A percentile compares a stretch with the other conserved stretches of the same genome.
Evolutionary conservation across 2,329 filamentous ascomycete genomes (phyloP).

Genomic region (Claviceps sp.): DNA sequence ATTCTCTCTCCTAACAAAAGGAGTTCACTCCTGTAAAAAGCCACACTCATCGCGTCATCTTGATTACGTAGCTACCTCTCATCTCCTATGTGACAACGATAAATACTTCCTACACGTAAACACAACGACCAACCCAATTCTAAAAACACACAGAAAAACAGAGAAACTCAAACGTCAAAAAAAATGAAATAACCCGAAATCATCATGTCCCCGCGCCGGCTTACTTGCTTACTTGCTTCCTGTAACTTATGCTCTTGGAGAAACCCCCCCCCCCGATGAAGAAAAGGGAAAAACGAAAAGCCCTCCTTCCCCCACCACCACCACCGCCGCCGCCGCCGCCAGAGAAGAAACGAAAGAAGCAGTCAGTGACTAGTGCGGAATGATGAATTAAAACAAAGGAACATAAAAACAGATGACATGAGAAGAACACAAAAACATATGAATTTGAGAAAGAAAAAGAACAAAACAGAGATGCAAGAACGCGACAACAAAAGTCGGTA

Average conservation of each 20-base stretch:
- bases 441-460: too few relatives aligned
- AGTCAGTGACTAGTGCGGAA: neutral
- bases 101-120: constrained; percentile 2
- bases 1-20: neutral
- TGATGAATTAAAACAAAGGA: neutral
- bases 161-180: too few relatives aligned
- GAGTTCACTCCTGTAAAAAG: neutral
- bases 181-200: neutral
- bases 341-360: neutral
- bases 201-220: neutral
- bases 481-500: neutral
- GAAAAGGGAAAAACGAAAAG: neutral
- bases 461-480: too few relatives aligned
- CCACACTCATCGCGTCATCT: neutral
- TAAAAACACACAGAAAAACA: too few relatives aligned
- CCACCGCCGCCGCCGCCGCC: too few relatives aligned
- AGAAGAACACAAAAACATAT: too few relatives aligned
- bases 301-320: too few relatives aligned
- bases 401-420: too few relatives aligned
- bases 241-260: neutral
- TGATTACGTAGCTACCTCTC: neutral
- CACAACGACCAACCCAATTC: neutral
- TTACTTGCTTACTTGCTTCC: neutral
- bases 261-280: neutral
- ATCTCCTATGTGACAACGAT: constrained; percentile 4